A percentile compares a stretch with the other conserved stretches of the same genome.
Evolutionary conservation across 192 early-diverging fungal species (phyloP).

Genomic region (Rhizophagus clarus): DNA sequence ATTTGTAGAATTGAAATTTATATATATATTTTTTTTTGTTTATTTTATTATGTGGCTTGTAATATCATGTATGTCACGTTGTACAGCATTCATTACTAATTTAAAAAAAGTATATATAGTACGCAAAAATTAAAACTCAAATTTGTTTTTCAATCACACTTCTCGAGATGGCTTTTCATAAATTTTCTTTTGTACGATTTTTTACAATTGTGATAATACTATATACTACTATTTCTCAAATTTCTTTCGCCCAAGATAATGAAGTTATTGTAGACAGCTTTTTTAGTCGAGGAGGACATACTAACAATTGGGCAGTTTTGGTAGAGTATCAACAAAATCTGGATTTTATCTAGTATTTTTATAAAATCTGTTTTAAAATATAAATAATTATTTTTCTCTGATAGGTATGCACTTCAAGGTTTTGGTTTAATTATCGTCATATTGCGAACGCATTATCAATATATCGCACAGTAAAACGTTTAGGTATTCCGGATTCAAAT

Average conservation of each 20-base stretch:
- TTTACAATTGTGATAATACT: background rate
- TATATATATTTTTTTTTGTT: background rate
- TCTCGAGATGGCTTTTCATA: background rate
- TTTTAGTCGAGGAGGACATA: slow-evolving; percentile 69
- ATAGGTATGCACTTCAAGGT: slow-evolving; percentile 94
- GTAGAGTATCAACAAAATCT: slow-evolving; percentile 46
- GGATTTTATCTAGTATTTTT: background rate
- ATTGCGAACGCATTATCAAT: slow-evolving; percentile 98
- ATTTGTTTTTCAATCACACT: no score
- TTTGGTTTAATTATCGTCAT: slow-evolving; percentile 99
- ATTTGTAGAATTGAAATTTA: background rate
- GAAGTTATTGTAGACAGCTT: slow-evolving; percentile 52
- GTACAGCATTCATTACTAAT: background rate
- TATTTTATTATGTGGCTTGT: background rate
- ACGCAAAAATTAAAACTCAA: background rate
- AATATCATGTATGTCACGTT: background rate
- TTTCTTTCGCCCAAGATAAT: background rate
- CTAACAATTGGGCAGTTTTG: slow-evolving; percentile 99
- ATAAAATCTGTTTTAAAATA: no score
- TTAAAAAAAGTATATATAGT: background rate
- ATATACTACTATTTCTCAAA: background rate
- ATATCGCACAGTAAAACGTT: slow-evolving; percentile 96
- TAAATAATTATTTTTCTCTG: slow-evolving; percentile 16
- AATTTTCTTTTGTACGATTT: background rate
- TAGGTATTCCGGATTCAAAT: slow-evolving; percentile 98